These are phyloP conservation scores for Trichoderma afroharzianum DNA, from an alignment of 2,329 filamentous ascomycete species.

Conservation along the genomic window DNA sequence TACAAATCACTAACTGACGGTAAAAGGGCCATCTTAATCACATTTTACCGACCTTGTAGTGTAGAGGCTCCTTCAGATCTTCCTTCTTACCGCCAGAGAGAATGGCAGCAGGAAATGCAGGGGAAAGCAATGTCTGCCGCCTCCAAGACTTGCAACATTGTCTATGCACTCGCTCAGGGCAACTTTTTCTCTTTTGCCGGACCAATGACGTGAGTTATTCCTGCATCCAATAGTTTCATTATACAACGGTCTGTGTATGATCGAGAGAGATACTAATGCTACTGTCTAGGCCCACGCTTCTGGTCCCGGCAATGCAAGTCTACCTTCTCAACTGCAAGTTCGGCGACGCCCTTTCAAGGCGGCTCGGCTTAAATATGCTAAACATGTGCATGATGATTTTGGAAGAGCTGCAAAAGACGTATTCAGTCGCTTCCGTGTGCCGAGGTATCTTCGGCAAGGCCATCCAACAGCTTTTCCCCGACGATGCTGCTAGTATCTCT, in stretches of 20 bases:
- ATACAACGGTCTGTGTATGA: neutral
- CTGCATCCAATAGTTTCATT: no score
- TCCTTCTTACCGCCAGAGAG: neutral
- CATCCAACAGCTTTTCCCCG: conserved; percentile 10
- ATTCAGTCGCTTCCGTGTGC: conserved; percentile 13
- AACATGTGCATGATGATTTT: conserved; percentile 16
- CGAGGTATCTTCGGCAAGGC: conserved; percentile 14
- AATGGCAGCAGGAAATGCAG: conserved; percentile 11
- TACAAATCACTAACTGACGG: neutral
- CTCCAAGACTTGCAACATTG: conserved; percentile 13
- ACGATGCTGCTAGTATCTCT: conserved; percentile 3
- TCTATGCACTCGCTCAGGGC: conserved; percentile 7
- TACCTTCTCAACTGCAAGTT: conserved; percentile 15
- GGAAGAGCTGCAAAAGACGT: conserved; percentile 5
- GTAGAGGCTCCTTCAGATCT: conserved; percentile 5
- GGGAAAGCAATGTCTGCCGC: conserved; percentile 8
- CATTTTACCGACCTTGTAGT: conserved; percentile 3
- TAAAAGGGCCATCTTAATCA: neutral
- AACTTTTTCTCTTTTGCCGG: conserved; percentile 3
- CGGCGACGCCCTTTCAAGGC: conserved; percentile 1
- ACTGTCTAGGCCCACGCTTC: neutral
- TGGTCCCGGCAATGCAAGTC: conserved; percentile 12
- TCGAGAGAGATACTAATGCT: neutral
- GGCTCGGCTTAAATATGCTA: conserved; percentile 8
- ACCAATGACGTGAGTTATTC: neutral